Conservation (phyloP, 371 early-diverging fungal genomes). For the Chytridiales sp. region DNA sequence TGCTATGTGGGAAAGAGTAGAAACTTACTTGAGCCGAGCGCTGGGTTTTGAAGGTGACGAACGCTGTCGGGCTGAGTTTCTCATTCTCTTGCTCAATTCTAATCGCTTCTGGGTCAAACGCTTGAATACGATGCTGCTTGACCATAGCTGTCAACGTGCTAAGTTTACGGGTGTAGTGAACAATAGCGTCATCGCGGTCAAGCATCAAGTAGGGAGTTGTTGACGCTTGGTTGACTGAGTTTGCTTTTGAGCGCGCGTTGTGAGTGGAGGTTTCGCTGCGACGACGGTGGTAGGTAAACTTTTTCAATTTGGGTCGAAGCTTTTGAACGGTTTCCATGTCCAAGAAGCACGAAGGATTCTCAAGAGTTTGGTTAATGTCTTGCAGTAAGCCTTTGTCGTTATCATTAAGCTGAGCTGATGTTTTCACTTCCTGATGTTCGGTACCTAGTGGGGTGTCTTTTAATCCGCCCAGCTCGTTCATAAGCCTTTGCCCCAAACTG, state of each 20-base stretch:
- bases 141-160: conserved; percentile 31
- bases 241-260: too few relatives aligned
- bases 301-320: conserved; percentile 22
- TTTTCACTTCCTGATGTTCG: too few relatives aligned
- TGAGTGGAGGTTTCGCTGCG: not conserved
- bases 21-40: conserved; percentile 30
- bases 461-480: too few relatives aligned
- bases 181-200: conserved; percentile 34
- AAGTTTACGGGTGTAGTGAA: conserved; percentile 35
- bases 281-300: not conserved
- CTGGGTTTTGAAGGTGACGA: conserved; percentile 43
- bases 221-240: not conserved
- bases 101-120: conserved; percentile 1
- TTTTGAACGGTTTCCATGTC: conserved; percentile 13
- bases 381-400: too few relatives aligned
- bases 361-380: too few relatives aligned
- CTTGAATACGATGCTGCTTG: conserved; percentile 24
- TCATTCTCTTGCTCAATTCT: conserved; percentile 10
- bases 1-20: not conserved
- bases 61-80: conserved; percentile 27
- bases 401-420: too few relatives aligned
- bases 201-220: not conserved
- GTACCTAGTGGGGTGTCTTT: too few relatives aligned
- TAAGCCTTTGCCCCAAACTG: too few relatives aligned
- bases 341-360: too few relatives aligned